Conservation (phyloP, 495 filamentous ascomycete species). For the Collariella sp. region DNA sequence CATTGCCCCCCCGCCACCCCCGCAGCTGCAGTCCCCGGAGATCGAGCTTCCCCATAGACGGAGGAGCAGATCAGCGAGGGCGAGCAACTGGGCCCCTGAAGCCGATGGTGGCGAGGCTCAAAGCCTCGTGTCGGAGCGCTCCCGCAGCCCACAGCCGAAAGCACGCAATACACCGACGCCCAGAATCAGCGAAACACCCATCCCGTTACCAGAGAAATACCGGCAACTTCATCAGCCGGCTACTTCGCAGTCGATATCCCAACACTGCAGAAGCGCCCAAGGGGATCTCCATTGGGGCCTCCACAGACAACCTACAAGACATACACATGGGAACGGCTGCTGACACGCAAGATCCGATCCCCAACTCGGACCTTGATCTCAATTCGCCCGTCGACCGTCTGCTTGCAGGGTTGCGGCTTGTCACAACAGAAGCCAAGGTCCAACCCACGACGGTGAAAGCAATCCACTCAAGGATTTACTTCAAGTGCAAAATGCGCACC, state of each 20-base stretch:
- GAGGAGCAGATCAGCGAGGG: constrained; percentile 9
- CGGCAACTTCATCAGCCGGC: neutral
- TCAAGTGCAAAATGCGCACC: constrained; percentile 27
- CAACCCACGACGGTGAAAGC: constrained; percentile 4
- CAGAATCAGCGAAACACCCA: constrained; percentile 10
- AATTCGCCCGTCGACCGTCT: constrained; percentile 12
- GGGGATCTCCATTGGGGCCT: neutral
- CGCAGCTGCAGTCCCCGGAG: neutral
- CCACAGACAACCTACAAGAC: neutral
- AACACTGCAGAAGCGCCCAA: neutral
- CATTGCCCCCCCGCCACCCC: constrained; percentile 1
- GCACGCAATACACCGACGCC: constrained; percentile 2
- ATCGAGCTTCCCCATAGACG: neutral
- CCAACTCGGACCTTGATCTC: neutral
- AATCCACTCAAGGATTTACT: constrained; percentile 20
- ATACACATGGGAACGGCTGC: neutral
- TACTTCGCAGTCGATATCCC: neutral
- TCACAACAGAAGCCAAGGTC: constrained; percentile 9
- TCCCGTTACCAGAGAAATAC: constrained; percentile 16
- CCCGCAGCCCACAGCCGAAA: constrained; percentile 8
- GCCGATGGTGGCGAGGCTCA: constrained; percentile 8
- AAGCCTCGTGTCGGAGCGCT: neutral
- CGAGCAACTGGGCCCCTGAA: constrained; percentile 7
- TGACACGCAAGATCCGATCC: neutral
- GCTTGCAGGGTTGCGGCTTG: constrained; percentile 10